A percentile compares a stretch with the other conserved stretches of the same genome.
phyloP scores from a whole-genome alignment of 2,329 filamentous ascomycete genomes.

The Didymella keratinophila region DNA sequence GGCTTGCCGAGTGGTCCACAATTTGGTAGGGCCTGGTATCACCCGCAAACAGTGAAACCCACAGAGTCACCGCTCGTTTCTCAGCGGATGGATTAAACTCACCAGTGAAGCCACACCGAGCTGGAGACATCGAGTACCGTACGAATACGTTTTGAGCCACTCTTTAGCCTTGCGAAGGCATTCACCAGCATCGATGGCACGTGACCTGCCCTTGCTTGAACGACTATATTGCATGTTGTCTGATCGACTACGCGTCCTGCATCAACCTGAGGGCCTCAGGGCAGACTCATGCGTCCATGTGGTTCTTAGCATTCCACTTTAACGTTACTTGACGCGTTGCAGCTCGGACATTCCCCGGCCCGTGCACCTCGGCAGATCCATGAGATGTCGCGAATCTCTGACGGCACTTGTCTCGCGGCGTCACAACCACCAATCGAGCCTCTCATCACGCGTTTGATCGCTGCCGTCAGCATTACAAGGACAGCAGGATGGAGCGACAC shows the following conservation, averaged over 20 bases:
- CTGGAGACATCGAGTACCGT: not conserved
- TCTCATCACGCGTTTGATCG: constrained; percentile 22
- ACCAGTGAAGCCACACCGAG: not conserved
- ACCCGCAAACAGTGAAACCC: not conserved
- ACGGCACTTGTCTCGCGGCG: constrained; percentile 40
- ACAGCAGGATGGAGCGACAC: constrained; percentile 24
- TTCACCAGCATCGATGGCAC: not conserved
- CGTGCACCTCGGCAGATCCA: constrained; percentile 29
- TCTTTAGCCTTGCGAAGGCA: not conserved
- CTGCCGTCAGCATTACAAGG: constrained; percentile 33
- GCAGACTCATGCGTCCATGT: constrained; percentile 6
- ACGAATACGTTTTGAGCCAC: not conserved
- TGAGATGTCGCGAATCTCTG: constrained; percentile 39
- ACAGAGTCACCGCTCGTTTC: not conserved
- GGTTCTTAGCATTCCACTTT: constrained; percentile 25
- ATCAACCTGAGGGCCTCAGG: constrained; percentile 14
- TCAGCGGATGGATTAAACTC: not conserved
- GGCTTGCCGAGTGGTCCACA: not conserved
- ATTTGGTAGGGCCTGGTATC: not conserved
- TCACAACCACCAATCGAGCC: constrained; percentile 32
- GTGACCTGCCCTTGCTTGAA: constrained; percentile 9
- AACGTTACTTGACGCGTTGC: constrained; percentile 29
- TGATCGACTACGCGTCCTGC: constrained; percentile 13
- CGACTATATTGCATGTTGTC: not conserved
- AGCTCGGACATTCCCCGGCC: constrained; percentile 20